Conservation (phyloP, 768 basidiomycete genomes). For the Boletus tomentosulus region DNA sequence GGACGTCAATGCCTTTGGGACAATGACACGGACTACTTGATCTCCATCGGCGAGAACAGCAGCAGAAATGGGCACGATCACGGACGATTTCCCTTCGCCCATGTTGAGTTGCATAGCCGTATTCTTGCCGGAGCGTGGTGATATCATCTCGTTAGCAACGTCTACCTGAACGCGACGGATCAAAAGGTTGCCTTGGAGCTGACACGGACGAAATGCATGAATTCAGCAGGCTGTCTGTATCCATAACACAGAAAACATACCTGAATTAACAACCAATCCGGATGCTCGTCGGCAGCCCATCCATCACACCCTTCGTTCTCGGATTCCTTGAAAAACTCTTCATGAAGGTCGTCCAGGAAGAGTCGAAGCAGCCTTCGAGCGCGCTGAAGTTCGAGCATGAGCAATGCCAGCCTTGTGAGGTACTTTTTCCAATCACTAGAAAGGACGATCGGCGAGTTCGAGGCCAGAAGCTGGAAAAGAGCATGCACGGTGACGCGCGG, state of each 20-base stretch:
- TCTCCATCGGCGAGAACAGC: conserved; percentile 39
- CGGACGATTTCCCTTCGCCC: conserved; percentile 51
- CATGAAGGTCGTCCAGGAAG: conserved; percentile 11
- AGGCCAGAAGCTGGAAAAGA: conserved; percentile 29
- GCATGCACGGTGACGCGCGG: conserved; percentile 29
- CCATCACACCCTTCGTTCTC: conserved; percentile 17
- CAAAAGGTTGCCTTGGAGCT: conserved; percentile 43
- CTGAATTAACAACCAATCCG: conserved; percentile 45
- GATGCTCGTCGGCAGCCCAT: conserved; percentile 16
- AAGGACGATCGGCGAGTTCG: conserved; percentile 9
- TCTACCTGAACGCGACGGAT: conserved; percentile 38
- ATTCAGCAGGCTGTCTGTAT: not conserved
- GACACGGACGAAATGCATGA: not conserved
- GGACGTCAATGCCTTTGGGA: conserved; percentile 39
- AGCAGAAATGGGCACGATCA: conserved; percentile 43
- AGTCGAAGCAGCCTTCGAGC: conserved; percentile 31
- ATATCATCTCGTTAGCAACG: conserved; percentile 44
- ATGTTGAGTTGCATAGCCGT: conserved; percentile 49
- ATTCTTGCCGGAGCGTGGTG: conserved; percentile 32
- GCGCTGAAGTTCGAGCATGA: conserved; percentile 32
- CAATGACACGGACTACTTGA: conserved; percentile 43
- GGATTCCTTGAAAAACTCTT: conserved; percentile 29
- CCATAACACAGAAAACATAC: conserved; percentile 11
- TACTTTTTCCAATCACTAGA: conserved; percentile 24
- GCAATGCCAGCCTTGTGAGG: conserved; percentile 25